Conservation (phyloP, 345 rosid genomes). For the Eucalyptus grandis region DNA sequence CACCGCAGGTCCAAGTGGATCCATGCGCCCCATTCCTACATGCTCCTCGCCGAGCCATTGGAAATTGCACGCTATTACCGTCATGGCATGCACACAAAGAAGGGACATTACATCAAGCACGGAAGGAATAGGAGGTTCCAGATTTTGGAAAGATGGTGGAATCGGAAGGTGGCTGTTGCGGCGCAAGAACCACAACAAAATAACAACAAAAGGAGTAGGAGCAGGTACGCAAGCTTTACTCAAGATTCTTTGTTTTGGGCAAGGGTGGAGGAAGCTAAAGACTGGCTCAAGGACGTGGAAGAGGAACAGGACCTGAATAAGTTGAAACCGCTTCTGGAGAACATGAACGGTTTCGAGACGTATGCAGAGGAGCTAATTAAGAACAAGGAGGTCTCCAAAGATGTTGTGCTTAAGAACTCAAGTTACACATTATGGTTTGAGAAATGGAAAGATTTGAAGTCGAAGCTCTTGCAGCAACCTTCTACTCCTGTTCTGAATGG, state of each 20-base stretch:
- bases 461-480: background rate
- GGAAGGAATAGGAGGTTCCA: slow-evolving; percentile 69
- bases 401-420: slow-evolving; percentile 52
- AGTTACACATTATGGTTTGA: slow-evolving; percentile 54
- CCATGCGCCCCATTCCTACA: slow-evolving; percentile 48
- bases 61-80: slow-evolving; percentile 74
- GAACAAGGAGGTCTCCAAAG: slow-evolving; percentile 45
- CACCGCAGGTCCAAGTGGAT: slow-evolving; percentile 50
- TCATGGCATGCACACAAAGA: background rate
- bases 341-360: slow-evolving; percentile 17
- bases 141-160: slow-evolving; percentile 67
- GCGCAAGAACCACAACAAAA: background rate
- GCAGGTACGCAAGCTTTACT: slow-evolving; percentile 39
- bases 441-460: slow-evolving; percentile 21
- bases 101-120: slow-evolving; percentile 34
- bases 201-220: slow-evolving; percentile 12
- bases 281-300: slow-evolving; percentile 23
- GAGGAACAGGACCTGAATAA: slow-evolving; percentile 16
- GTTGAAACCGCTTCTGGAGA: slow-evolving; percentile 4
- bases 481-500: no score
- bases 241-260: slow-evolving; percentile 95
- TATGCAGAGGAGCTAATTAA: slow-evolving; percentile 24
- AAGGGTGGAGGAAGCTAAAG: slow-evolving; percentile 50
- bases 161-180: background rate
- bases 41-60: slow-evolving; percentile 68